Percentiles rank a stretch among this genome's conserved stretches.
phyloP scores from a whole-genome alignment of 2,329 filamentous ascomycete genomes.

The Ceratocystis huliohia region DNA sequence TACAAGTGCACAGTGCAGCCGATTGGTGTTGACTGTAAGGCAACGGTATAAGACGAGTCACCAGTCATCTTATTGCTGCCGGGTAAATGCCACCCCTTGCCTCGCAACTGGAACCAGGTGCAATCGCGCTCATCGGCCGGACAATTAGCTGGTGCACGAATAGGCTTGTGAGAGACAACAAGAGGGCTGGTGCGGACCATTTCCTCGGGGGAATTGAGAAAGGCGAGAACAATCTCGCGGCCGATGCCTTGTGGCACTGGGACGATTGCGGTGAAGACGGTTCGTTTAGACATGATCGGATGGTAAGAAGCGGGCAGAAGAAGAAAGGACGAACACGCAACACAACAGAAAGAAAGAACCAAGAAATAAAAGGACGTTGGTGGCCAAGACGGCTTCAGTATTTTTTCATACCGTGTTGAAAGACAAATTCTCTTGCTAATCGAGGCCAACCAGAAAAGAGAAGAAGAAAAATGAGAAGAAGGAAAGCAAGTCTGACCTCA shows the following conservation, averaged over 20 bases:
- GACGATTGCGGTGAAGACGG: slow-evolving; percentile 64
- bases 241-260: slow-evolving; percentile 58
- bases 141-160: slow-evolving; percentile 53
- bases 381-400: not conserved
- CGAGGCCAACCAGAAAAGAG: not conserved
- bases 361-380: not conserved
- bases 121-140: slow-evolving; percentile 55
- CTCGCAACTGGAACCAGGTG: slow-evolving; percentile 67
- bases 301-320: slow-evolving; percentile 7
- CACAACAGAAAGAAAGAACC: not conserved
- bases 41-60: slow-evolving; percentile 64
- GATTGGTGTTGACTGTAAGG: slow-evolving; percentile 60
- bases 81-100: slow-evolving; percentile 63
- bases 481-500: not conserved
- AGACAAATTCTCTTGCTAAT: not conserved
- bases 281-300: slow-evolving; percentile 52
- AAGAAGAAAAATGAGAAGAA: not conserved
- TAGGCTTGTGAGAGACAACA: slow-evolving; percentile 57
- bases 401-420: not conserved
- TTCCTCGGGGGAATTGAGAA: slow-evolving; percentile 62
- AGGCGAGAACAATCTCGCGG: slow-evolving; percentile 57
- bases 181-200: slow-evolving; percentile 87
- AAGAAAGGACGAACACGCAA: not conserved
- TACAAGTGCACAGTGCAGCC: slow-evolving; percentile 75
- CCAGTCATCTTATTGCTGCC: slow-evolving; percentile 38